These are phyloP conservation scores for Coemansia erecta DNA, from an alignment of 192 early-diverging fungal genomes.

Conservation along the genomic window DNA sequence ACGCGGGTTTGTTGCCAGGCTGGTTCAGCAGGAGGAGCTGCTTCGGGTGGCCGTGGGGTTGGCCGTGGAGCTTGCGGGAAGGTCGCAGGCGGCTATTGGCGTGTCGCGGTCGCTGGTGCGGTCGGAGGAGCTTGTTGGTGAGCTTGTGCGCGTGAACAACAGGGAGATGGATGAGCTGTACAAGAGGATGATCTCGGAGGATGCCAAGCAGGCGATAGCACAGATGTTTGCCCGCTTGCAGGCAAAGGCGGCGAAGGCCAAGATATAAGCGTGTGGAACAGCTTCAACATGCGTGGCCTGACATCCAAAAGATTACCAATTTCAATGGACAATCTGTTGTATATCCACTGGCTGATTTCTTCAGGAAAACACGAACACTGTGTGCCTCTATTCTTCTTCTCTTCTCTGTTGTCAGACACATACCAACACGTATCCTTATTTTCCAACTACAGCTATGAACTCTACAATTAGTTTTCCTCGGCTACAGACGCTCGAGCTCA, in stretches of 20 bases:
- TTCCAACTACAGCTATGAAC: too few relatives aligned
- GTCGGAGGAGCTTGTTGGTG: slow-evolving; percentile 32
- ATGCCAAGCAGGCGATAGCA: slow-evolving; percentile 52
- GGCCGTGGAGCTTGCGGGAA: slow-evolving; percentile 54
- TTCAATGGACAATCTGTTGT: background rate
- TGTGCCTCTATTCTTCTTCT: background rate
- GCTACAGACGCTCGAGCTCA: slow-evolving; percentile 10
- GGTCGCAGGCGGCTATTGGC: slow-evolving; percentile 58
- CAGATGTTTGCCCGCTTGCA: slow-evolving; percentile 46
- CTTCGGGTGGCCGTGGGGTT: slow-evolving; percentile 50
- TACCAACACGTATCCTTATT: too few relatives aligned
- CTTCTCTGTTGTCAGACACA: too few relatives aligned
- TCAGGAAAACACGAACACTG: background rate
- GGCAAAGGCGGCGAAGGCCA: slow-evolving; percentile 10
- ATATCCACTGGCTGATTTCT: background rate
- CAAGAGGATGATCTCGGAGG: slow-evolving; percentile 56
- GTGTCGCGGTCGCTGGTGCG: slow-evolving; percentile 59
- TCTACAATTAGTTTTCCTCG: too few relatives aligned
- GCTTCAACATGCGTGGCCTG: too few relatives aligned
- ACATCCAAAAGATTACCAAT: too few relatives aligned
- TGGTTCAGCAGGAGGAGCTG: slow-evolving; percentile 56
- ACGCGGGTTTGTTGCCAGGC: slow-evolving; percentile 55
- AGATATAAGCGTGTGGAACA: slow-evolving; percentile 22
- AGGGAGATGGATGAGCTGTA: slow-evolving; percentile 60
- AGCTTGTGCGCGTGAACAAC: slow-evolving; percentile 54